Evolutionary conservation across 169 alveolate species (phyloP).

Genomic region (Plasmodium reichenowi): DNA sequence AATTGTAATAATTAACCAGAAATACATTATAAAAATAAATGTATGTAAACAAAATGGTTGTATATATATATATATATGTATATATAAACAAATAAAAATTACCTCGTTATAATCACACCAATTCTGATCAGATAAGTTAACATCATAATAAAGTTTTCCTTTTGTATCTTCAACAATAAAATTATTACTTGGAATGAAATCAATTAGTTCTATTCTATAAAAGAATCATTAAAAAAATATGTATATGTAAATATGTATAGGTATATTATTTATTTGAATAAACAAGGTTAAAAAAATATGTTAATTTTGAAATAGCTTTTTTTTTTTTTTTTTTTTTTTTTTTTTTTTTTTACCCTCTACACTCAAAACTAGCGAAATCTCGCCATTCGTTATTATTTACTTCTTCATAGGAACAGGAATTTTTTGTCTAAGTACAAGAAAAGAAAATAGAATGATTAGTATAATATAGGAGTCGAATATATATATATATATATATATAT

Average conservation of each 20-base stretch:
- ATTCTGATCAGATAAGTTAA: slow-evolving; percentile 41
- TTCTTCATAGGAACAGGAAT: slow-evolving; percentile 37
- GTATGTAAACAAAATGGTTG: too few species aligned
- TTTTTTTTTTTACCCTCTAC: slow-evolving; percentile 41
- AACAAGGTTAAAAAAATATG: background rate
- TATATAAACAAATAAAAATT: background rate
- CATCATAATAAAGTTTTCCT: slow-evolving; percentile 64
- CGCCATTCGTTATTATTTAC: slow-evolving; percentile 29
- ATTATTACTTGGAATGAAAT: slow-evolving; percentile 24
- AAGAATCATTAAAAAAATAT: background rate
- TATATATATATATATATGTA: background rate
- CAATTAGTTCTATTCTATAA: slow-evolving; percentile 49
- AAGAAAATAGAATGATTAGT: slow-evolving; percentile 5
- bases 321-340: slow-evolving; percentile 7
- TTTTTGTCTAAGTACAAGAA: slow-evolving; percentile 26
- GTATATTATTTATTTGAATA: too few species aligned
- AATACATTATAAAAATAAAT: too few species aligned
- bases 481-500: slow-evolving; percentile 8
- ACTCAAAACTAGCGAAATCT: slow-evolving; percentile 65
- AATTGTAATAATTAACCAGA: too few species aligned
- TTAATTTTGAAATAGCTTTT: background rate
- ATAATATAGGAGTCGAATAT: background rate
- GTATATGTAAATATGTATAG: background rate
- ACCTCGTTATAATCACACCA: slow-evolving; percentile 75
- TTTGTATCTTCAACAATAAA: slow-evolving; percentile 61